phyloP scores from a whole-genome alignment of 2,329 filamentous ascomycete genomes.

The Penicillium sp. region DNA sequence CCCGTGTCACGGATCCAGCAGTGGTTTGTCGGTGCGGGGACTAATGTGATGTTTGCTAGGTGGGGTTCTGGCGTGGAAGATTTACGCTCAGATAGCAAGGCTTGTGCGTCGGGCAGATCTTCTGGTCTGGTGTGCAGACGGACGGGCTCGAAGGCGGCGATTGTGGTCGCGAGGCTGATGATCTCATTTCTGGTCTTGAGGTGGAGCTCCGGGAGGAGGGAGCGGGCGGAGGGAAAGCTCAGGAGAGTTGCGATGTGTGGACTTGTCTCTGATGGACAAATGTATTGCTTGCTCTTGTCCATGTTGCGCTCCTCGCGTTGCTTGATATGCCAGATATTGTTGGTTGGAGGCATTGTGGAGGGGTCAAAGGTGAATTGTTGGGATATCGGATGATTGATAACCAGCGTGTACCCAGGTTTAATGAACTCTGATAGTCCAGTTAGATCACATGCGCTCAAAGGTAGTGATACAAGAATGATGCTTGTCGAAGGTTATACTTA shows the following conservation, averaged over 20 bases:
- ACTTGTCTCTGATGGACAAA: constrained; percentile 24
- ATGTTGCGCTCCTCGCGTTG: constrained; percentile 8
- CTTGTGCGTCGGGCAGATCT: constrained; percentile 17
- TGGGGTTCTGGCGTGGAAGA: neutral
- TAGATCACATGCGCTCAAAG: neutral
- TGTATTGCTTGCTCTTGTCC: constrained; percentile 17
- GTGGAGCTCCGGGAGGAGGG: constrained; percentile 25
- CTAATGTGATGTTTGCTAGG: constrained; percentile 19
- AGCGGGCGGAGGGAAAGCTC: constrained; percentile 27
- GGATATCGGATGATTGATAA: neutral
- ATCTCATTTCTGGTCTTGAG: constrained; percentile 26
- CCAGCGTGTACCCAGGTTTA: too few species aligned
- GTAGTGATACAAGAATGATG: neutral
- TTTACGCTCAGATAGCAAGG: constrained; percentile 12
- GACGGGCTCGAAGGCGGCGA: constrained; percentile 35
- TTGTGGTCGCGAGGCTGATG: constrained; percentile 27
- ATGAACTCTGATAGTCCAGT: neutral
- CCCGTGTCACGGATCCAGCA: constrained; percentile 36
- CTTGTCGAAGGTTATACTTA: neutral
- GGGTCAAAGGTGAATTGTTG: neutral
- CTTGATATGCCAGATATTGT: constrained; percentile 12
- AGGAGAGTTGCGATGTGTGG: constrained; percentile 30
- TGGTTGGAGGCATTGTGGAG: constrained; percentile 14
- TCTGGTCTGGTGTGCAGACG: constrained; percentile 30
- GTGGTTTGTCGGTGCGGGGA: constrained; percentile 25